A percentile compares a stretch with the other conserved stretches of the same genome.
These are phyloP conservation scores for Phytophthora crassamura DNA, from an alignment of 352 stramenopile genomes.

Conservation along the genomic window DNA sequence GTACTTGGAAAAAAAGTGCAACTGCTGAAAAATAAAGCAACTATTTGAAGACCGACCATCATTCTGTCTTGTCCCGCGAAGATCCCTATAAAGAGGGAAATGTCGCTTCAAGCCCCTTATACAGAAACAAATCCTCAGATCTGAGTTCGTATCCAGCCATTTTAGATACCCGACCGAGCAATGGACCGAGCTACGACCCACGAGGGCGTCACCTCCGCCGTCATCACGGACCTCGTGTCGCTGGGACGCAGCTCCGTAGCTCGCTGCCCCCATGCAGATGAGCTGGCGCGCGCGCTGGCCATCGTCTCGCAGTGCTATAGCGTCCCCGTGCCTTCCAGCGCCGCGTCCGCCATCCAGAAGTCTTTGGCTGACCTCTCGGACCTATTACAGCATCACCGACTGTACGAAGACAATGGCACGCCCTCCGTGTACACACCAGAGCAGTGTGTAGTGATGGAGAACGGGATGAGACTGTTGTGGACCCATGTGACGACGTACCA, in stretches of 20 bases:
- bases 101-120: too few relatives aligned
- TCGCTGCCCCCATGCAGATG: conserved; percentile 38
- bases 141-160: too few relatives aligned
- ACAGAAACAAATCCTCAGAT: too few relatives aligned
- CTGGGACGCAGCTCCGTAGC: conserved; percentile 20
- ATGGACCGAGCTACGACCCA: conserved; percentile 34
- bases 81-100: too few relatives aligned
- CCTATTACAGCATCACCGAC: conserved; percentile 49
- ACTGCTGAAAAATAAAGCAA: too few relatives aligned
- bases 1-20: too few relatives aligned
- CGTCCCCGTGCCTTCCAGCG: conserved; percentile 52
- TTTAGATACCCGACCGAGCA: not conserved
- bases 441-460: conserved; percentile 44
- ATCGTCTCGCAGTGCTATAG: conserved; percentile 53
- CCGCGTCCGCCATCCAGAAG: conserved; percentile 43
- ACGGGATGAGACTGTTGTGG: conserved; percentile 60
- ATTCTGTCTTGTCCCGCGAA: too few relatives aligned
- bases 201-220: conserved; percentile 32
- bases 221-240: conserved; percentile 32
- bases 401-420: conserved; percentile 33
- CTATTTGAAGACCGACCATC: too few relatives aligned
- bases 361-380: conserved; percentile 47
- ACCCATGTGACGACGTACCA: conserved; percentile 64
- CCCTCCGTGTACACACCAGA: conserved; percentile 20
- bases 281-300: conserved; percentile 46